Conservation (phyloP, 1,139 yeast species). For the Yamadazyma diddensiae region DNA sequence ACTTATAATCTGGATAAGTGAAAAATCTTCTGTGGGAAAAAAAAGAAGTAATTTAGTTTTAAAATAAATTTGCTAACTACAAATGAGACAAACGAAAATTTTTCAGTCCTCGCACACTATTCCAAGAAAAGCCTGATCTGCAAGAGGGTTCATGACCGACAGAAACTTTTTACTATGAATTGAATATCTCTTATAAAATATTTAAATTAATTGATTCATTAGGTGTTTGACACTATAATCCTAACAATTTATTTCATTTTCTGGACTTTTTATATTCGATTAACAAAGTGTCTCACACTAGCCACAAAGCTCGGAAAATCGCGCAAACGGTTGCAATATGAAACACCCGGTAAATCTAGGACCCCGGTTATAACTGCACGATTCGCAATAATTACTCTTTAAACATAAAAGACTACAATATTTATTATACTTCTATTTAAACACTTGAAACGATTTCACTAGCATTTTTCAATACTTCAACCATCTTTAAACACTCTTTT, state of each 20-base stretch:
- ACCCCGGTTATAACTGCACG: neutral
- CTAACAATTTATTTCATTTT: too few species aligned
- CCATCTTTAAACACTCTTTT: slow-evolving; percentile 93
- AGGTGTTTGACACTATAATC: too few species aligned
- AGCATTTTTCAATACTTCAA: slow-evolving; percentile 84
- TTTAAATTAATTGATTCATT: too few species aligned
- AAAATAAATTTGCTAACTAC: slow-evolving; percentile 1
- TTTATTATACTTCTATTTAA: too few species aligned
- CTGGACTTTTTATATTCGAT: too few species aligned
- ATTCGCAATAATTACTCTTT: too few species aligned
- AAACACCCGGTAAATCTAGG: too few species aligned
- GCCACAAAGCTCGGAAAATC: too few species aligned
- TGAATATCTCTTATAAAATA: too few species aligned
- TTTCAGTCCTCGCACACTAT: slow-evolving; percentile 5
- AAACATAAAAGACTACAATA: too few species aligned
- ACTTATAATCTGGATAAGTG: slow-evolving; percentile 1
- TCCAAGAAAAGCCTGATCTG: slow-evolving; percentile 4
- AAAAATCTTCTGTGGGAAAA: neutral
- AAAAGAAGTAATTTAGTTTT: neutral
- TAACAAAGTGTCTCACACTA: too few species aligned
- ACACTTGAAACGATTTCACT: slow-evolving; percentile 89
- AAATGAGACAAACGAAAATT: slow-evolving; percentile 2
- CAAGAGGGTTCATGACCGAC: neutral
- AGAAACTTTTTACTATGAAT: neutral
- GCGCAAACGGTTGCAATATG: too few species aligned